These are phyloP conservation scores for Aureobasidium sp. DNA, from an alignment of 2,329 filamentous ascomycete species.

Conservation along the genomic window DNA sequence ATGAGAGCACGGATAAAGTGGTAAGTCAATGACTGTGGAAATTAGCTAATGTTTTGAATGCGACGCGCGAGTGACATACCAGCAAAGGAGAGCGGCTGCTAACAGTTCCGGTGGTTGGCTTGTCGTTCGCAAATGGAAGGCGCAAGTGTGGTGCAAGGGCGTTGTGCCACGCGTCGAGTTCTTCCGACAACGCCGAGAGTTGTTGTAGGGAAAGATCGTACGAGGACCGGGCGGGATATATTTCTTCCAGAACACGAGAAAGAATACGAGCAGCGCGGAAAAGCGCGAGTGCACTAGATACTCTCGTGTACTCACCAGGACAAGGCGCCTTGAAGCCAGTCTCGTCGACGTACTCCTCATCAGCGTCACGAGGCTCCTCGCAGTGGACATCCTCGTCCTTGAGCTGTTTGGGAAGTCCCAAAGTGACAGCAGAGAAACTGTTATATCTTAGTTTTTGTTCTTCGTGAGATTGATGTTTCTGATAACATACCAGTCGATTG, in stretches of 20 bases:
- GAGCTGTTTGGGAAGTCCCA: constrained; percentile 82
- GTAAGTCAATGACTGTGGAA: constrained; percentile 67
- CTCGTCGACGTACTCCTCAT: constrained; percentile 93
- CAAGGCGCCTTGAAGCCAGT: constrained; percentile 84
- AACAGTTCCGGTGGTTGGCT: constrained; percentile 86
- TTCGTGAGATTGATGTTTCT: constrained; percentile 1
- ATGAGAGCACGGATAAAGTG: constrained; percentile 85
- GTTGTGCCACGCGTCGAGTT: constrained; percentile 74
- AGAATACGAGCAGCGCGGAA: constrained; percentile 76
- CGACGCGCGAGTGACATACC: constrained; percentile 44
- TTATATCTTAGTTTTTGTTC: constrained; percentile 20
- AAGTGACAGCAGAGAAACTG: constrained; percentile 79
- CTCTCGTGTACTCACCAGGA: constrained; percentile 79
- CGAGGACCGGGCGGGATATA: constrained; percentile 71
- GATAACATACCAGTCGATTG: constrained; percentile 70
- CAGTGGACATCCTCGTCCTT: constrained; percentile 78
- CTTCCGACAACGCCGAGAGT: constrained; percentile 60
- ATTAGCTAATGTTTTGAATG: constrained; percentile 17
- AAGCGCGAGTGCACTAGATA: constrained; percentile 82
- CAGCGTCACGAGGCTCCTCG: constrained; percentile 83
- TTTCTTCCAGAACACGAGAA: constrained; percentile 68
- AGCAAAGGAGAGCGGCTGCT: constrained; percentile 83
- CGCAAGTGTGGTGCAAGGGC: constrained; percentile 71
- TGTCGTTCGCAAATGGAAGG: constrained; percentile 83
- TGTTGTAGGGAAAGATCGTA: constrained; percentile 79